Conservation (phyloP, 768 basidiomycete genomes). For the Rhodotorula taiwanensis region DNA sequence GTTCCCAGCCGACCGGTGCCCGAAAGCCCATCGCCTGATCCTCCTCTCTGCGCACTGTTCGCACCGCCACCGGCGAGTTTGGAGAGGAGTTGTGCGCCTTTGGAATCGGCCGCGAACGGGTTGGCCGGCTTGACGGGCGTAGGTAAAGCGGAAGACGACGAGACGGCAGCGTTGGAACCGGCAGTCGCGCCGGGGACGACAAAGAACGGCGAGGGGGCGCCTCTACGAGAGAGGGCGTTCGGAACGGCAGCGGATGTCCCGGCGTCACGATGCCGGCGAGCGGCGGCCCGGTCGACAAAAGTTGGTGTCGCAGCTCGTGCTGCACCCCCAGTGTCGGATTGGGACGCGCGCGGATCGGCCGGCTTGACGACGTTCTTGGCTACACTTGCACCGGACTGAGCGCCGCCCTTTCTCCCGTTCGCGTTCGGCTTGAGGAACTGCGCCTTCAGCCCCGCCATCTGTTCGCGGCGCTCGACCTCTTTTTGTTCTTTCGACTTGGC, state of each 20-base stretch:
- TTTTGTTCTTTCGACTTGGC: constrained; percentile 27
- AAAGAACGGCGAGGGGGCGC: constrained; percentile 28
- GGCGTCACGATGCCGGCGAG: constrained; percentile 20
- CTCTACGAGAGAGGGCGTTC: not conserved
- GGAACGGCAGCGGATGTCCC: not conserved
- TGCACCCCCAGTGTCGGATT: too few relatives aligned
- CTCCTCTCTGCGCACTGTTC: not conserved
- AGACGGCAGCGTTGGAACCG: not conserved
- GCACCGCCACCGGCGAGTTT: constrained; percentile 10
- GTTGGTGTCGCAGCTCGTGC: not conserved
- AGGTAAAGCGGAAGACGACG: not conserved
- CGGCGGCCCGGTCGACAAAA: constrained; percentile 32
- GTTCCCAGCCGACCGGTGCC: constrained; percentile 6
- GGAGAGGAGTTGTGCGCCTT: constrained; percentile 21
- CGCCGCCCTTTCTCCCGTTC: not conserved
- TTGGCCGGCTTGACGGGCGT: not conserved
- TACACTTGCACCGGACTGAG: too few relatives aligned
- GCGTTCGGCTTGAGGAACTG: constrained; percentile 23
- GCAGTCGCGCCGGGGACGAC: constrained; percentile 8
- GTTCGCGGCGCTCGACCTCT: constrained; percentile 26
- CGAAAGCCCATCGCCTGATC: not conserved
- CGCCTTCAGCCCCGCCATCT: constrained; percentile 19
- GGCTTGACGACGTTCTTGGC: not conserved
- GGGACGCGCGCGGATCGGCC: too few relatives aligned
- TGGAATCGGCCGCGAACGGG: constrained; percentile 21